Base-by-base conservation (phyloP, 176 grass and related monocot genomes). In the Carex kokanica region DNA sequence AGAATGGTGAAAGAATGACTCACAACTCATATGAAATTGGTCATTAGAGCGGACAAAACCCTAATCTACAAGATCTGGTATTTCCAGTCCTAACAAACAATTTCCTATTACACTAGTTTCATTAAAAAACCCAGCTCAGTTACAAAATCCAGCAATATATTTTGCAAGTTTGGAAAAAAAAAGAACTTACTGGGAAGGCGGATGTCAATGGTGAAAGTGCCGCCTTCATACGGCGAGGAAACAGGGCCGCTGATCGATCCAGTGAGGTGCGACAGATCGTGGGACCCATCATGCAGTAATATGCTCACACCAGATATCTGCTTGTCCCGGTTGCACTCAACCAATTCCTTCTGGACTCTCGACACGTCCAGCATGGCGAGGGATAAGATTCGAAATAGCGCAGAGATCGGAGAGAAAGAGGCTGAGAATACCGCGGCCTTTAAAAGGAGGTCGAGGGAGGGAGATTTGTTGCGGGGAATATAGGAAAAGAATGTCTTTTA, bases 331-430 rank as follows among this genome's bases (percentile, higher is more conserved):
- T 93, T 95, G 88, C 96, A 99, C 93, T 95, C 93, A 24, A 80
- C 83, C 47, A 99, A 86, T 88, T 99, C 96, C 93, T 95, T 99
- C 93, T 99, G 96, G 83, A 95, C 85, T 82, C 96, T 86, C 80
- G 91, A 99, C 51, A 99, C 75, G 80, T 95, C 96, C 88, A 95
- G 71, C 96, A 99, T 99, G 40, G 41, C 64, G 53, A 7, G 60
- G 64, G 54, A 59, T 9, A 13, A 24, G 21, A 49, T 23, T 14
- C 5, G 31, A 68, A 32, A 20, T 32, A 57, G 67, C 7, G 17
- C 36, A 43, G 36, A 18, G 36, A 71, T 71, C 67, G 36, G 67
- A 52, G 81, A 52, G 12, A 32, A 52, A 71, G 6, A 1, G 54
- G 36, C 5, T 56, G 72, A 5, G 64, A 54, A 40, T 10, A 64